Percentiles rank a stretch among this genome's conserved stretches.
These are phyloP conservation scores for Corallochytrium limacisporum DNA, from an alignment of 78 protist species.

Conservation along the genomic window DNA sequence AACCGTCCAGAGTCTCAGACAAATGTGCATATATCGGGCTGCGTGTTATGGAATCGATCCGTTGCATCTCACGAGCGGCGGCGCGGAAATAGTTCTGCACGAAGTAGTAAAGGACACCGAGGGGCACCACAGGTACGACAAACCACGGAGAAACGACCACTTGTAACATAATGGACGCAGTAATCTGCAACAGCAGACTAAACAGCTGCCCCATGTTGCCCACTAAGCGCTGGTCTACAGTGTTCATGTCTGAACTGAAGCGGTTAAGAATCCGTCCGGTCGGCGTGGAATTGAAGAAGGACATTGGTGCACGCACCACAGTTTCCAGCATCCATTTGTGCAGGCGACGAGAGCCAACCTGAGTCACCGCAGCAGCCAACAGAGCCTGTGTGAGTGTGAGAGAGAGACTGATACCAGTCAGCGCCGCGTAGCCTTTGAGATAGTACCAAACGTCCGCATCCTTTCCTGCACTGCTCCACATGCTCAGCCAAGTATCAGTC, in stretches of 20 bases:
- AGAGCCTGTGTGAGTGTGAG: too few relatives aligned
- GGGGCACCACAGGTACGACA: constrained; percentile 20
- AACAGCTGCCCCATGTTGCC: too few relatives aligned
- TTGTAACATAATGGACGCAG: constrained; percentile 43
- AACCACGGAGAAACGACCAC: constrained; percentile 23
- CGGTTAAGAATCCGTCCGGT: constrained; percentile 28
- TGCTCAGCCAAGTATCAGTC: background rate
- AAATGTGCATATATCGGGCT: constrained; percentile 41
- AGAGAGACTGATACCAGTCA: too few relatives aligned
- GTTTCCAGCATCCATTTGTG: constrained; percentile 17
- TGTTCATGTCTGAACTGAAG: constrained; percentile 42
- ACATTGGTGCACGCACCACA: constrained; percentile 17
- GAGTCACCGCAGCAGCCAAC: too few relatives aligned
- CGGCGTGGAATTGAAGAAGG: constrained; percentile 34
- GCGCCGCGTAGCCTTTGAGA: too few relatives aligned
- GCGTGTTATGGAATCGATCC: constrained; percentile 21
- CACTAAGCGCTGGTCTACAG: constrained; percentile 29
- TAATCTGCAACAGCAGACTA: constrained; percentile 5
- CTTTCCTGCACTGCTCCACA: background rate
- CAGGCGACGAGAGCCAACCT: too few relatives aligned
- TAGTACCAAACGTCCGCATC: too few relatives aligned
- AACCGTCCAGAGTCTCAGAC: constrained; percentile 30
- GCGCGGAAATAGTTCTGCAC: constrained; percentile 21
- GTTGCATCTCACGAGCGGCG: constrained; percentile 19
- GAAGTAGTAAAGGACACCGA: constrained; percentile 1